A percentile compares a stretch with the other conserved stretches of the same genome.
Conservation (phyloP, 331 rosid species). For the Arachis monticola region DNA sequence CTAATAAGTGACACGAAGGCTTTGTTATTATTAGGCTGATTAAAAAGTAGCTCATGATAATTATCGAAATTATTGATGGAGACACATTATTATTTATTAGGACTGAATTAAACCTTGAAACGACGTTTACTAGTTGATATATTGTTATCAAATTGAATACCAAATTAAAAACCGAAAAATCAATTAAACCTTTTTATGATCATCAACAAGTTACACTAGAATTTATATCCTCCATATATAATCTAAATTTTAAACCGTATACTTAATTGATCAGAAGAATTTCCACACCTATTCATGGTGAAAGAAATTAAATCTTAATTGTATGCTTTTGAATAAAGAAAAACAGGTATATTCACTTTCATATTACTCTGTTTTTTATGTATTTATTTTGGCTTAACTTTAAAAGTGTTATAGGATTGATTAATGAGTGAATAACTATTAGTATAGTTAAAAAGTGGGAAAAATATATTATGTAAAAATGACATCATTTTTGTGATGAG, state of each 20-base stretch:
- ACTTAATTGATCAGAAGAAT: background rate
- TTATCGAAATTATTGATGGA: background rate
- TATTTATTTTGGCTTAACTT: too few relatives aligned
- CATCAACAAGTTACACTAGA: background rate
- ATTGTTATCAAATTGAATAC: background rate
- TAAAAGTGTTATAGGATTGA: background rate
- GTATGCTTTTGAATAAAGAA: too few relatives aligned
- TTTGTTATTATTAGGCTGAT: background rate
- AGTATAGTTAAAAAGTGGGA: background rate
- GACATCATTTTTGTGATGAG: slow-evolving; percentile 41
- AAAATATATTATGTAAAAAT: background rate
- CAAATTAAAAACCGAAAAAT: background rate
- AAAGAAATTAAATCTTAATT: too few relatives aligned
- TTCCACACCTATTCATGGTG: too few relatives aligned
- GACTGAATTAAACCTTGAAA: background rate
- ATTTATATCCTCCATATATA: background rate
- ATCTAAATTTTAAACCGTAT: background rate
- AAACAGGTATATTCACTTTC: too few relatives aligned
- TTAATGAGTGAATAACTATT: background rate
- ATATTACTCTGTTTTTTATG: background rate
- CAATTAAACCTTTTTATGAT: background rate
- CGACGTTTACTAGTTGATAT: background rate
- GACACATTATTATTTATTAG: background rate
- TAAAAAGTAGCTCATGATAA: background rate
- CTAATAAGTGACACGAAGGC: background rate